phyloP scores from a whole-genome alignment of 257 asterid species.

The Hygrophila difformis region DNA sequence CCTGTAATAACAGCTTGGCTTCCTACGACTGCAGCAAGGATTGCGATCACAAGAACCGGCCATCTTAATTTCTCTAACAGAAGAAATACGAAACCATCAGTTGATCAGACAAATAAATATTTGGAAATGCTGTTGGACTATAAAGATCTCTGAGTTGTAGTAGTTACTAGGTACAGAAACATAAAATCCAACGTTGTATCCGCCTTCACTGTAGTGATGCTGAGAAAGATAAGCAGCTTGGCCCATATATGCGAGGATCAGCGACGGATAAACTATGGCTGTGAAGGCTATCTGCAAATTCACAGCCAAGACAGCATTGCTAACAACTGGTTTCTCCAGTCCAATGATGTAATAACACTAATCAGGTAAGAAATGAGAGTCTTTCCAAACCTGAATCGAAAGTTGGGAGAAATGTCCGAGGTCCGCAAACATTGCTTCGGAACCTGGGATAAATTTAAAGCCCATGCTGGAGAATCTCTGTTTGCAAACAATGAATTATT shows the following conservation, averaged over 20 bases:
- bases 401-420: constrained; percentile 84
- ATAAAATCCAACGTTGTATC: constrained; percentile 62
- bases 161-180: constrained; percentile 79
- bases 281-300: constrained; percentile 70
- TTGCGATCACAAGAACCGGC: constrained; percentile 83
- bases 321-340: no score
- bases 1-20: constrained; percentile 93
- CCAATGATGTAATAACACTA: no score
- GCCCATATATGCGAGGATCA: constrained; percentile 88
- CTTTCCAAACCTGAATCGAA: constrained; percentile 57
- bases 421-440: constrained; percentile 99
- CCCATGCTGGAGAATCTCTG: neutral
- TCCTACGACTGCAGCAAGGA: constrained; percentile 89
- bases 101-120: no score
- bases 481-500: neutral
- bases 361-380: neutral
- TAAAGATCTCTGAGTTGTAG: neutral
- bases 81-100: neutral
- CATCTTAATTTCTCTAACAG: constrained; percentile 48
- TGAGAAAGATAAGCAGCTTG: constrained; percentile 86
- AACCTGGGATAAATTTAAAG: constrained; percentile 50
- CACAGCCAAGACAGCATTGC: no score
- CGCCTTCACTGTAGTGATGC: constrained; percentile 37
- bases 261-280: constrained; percentile 62
- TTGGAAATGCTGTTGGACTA: no score